phyloP scores from a whole-genome alignment of 2,329 filamentous ascomycete species.

The Cordyceps pruinosa region DNA sequence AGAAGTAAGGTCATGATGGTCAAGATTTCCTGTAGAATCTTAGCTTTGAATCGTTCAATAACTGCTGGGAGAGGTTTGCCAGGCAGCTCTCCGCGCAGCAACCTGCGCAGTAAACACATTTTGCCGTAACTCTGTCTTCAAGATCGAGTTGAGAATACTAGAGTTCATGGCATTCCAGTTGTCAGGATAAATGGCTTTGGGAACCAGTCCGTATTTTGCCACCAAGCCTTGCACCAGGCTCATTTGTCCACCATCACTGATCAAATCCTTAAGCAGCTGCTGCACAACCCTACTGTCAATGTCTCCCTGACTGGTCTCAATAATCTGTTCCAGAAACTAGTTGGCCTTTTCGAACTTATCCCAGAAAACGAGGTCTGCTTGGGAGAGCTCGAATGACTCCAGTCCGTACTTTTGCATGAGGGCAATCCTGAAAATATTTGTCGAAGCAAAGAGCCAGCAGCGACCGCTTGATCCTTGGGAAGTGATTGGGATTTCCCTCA shows the following conservation, averaged over 20 bases:
- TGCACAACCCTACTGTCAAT: conserved; percentile 69
- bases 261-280: conserved; percentile 57
- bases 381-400: conserved; percentile 74
- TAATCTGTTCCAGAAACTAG: conserved; percentile 78
- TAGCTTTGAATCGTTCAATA: conserved; percentile 52
- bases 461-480: conserved; percentile 76
- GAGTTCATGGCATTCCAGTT: conserved; percentile 71
- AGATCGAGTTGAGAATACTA: conserved; percentile 59
- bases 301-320: conserved; percentile 64
- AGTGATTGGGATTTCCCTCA: conserved; percentile 75
- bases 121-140: conserved; percentile 84
- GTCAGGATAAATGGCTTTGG: conserved; percentile 75
- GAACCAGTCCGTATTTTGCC: conserved; percentile 81
- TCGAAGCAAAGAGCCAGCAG: conserved; percentile 88
- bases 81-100: conserved; percentile 31
- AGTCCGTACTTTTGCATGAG: conserved; percentile 79
- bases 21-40: conserved; percentile 75
- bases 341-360: conserved; percentile 91
- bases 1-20: conserved; percentile 75
- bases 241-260: conserved; percentile 82
- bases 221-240: conserved; percentile 88
- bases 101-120: conserved; percentile 66
- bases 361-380: conserved; percentile 86
- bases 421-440: conserved; percentile 86
- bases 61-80: conserved; percentile 28